Evolutionary conservation across 306 rosid genomes (phyloP).

Genomic region (Corylus heterophylla): DNA sequence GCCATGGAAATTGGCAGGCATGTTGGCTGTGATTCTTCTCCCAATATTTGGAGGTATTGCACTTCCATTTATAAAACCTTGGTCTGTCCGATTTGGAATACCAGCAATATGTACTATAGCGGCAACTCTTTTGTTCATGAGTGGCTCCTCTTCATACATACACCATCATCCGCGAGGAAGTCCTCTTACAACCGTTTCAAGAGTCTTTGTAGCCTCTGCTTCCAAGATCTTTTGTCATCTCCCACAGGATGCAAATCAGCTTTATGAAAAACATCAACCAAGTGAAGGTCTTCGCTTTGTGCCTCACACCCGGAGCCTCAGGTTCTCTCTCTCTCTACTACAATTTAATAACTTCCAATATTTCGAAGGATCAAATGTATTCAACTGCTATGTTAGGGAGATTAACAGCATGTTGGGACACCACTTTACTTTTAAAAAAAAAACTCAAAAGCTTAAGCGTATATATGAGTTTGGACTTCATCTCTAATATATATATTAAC

Average conservation of each 20-base stretch:
- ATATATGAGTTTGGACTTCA: too few relatives aligned
- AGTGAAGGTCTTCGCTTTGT: neutral
- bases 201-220: slow-evolving; percentile 29
- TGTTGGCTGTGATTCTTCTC: neutral
- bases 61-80: slow-evolving; percentile 29
- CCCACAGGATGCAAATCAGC: neutral
- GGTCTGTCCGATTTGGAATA: slow-evolving; percentile 35
- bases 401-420: too few relatives aligned
- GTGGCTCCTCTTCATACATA: slow-evolving; percentile 16
- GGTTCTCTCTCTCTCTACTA: neutral
- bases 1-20: neutral
- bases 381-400: too few relatives aligned
- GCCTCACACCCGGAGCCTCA: slow-evolving; percentile 20
- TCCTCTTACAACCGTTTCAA: slow-evolving; percentile 25
- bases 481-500: too few relatives aligned
- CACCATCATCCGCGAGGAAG: slow-evolving; percentile 11
- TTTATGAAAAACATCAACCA: slow-evolving; percentile 3
- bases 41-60: slow-evolving; percentile 18
- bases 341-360: neutral
- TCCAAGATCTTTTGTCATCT: slow-evolving; percentile 16
- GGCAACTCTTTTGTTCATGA: slow-evolving; percentile 28
- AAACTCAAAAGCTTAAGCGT: too few relatives aligned
- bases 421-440: too few relatives aligned
- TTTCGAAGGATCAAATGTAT: too few relatives aligned
- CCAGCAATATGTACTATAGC: slow-evolving; percentile 19